Conservation (phyloP, 345 rosid species). For the Clarkia xantiana region DNA sequence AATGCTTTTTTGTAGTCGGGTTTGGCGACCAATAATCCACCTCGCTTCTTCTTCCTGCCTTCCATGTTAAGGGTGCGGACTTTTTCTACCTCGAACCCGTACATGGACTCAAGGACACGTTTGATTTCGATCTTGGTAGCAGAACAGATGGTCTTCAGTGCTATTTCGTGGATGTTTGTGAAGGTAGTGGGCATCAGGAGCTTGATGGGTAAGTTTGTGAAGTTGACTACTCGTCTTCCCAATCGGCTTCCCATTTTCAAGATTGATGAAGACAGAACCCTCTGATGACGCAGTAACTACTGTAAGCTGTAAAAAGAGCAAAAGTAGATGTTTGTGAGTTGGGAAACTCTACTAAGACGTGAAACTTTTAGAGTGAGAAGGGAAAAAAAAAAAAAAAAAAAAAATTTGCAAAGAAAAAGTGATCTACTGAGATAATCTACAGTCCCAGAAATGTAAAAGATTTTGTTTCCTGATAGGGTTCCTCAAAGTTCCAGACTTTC, state of each 20-base stretch:
- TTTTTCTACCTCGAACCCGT: slow-evolving; percentile 76
- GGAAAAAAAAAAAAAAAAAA: no score
- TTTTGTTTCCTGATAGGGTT: no score
- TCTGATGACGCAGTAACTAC: no score
- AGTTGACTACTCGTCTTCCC: slow-evolving; percentile 65
- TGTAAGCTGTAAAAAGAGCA: no score
- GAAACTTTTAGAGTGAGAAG: no score
- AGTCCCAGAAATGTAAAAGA: no score
- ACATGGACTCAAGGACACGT: slow-evolving; percentile 81
- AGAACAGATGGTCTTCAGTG: slow-evolving; percentile 68
- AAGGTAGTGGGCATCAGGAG: slow-evolving; percentile 53
- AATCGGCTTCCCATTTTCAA: slow-evolving; percentile 51
- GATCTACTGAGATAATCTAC: no score
- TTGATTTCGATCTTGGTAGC: slow-evolving; percentile 93
- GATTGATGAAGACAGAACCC: not conserved
- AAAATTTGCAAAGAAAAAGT: no score
- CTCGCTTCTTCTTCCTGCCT: slow-evolving; percentile 80
- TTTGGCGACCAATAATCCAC: slow-evolving; percentile 56
- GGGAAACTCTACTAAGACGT: no score
- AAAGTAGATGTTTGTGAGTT: no score
- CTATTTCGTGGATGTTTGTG: slow-evolving; percentile 53
- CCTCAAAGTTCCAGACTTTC: no score
- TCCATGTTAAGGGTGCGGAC: slow-evolving; percentile 92
- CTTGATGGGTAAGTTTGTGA: slow-evolving; percentile 76
- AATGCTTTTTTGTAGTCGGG: slow-evolving; percentile 95